Base-by-base conservation (phyloP, 306 rosid species). In the Benincasa hispida region DNA sequence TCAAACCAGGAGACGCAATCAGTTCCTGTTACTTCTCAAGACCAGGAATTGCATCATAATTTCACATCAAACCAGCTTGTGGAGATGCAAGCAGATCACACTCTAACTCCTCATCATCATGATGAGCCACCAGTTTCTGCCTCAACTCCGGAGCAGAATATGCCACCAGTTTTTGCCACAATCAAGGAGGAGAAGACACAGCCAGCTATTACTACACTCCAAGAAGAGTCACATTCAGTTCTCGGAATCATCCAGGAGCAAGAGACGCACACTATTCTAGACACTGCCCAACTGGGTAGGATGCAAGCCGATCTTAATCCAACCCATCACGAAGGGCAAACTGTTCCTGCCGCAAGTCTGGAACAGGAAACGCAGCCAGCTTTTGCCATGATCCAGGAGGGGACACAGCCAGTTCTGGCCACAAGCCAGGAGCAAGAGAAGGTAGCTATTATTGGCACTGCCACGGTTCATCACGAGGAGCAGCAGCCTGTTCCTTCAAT, bases 311-410 rank as follows among this genome's bases (percentile, higher is more conserved):
- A 72, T 72, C 76, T 48, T 27, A 17, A 56, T 63, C 72, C 45
- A n/a, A 21, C 24, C 48, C 59, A 72, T 72, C 21, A 48, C 0
- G 59, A 34, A 72, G 21, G 34, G 74, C 73, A 32, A 50, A 19
- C 54, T 28, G 80, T 62, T 30, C 47, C 35, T 66, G 62, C 63
- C 74, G 32, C 74, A 27, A 28, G 63, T 25, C 45, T 51, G 74
- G 74, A 62, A 22, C 80, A 63, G 15, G 75, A 45, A 35, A 65
- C n/a, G 35, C 74, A 77, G 27, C 80, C 80, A 62, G 80, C 19
- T 77, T 22, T 18, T 62, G 22, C 54, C 34, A 32, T 51, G 28
- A 47, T 45, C 25, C 74, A 62, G 60, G 74, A 61, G 80, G 41
- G 39, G 66, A 37, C 39, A 32, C 45, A 28, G 54, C 60, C 72